Conservation (phyloP, 116 monocot species). For the Papilionanthe hybrid region DNA sequence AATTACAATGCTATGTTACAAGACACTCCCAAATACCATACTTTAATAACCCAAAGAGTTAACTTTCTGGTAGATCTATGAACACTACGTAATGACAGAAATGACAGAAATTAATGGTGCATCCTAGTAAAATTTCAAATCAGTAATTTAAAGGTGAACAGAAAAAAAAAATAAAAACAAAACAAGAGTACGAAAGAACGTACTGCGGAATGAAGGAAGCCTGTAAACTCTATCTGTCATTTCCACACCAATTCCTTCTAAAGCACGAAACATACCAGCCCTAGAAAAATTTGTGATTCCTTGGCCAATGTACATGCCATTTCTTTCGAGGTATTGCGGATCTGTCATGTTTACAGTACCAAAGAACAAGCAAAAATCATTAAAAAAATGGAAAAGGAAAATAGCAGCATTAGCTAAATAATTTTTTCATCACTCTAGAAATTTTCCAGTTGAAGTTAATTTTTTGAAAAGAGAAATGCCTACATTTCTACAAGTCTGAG, state of each 20-base stretch:
- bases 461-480: not conserved
- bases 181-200: not conserved
- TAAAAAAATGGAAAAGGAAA: not conserved
- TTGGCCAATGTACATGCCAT: constrained; percentile 82
- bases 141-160: not conserved
- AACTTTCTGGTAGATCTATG: not conserved
- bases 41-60: not conserved
- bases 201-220: constrained; percentile 93
- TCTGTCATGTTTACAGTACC: constrained; percentile 37
- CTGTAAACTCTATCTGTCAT: constrained; percentile 75
- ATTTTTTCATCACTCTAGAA: not conserved
- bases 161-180: not conserved
- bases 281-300: constrained; percentile 79
- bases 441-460: not conserved
- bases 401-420: not conserved
- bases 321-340: constrained; percentile 81
- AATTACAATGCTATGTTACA: not conserved
- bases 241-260: constrained; percentile 77
- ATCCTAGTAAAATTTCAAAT: not conserved
- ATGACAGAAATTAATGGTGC: not conserved
- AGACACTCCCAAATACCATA: not conserved
- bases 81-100: not conserved
- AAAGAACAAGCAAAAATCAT: not conserved
- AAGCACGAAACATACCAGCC: constrained; percentile 81
- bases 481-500: not conserved